Conservation (phyloP, 371 early-diverging fungal genomes). For the Saksenaea vasiformis region DNA sequence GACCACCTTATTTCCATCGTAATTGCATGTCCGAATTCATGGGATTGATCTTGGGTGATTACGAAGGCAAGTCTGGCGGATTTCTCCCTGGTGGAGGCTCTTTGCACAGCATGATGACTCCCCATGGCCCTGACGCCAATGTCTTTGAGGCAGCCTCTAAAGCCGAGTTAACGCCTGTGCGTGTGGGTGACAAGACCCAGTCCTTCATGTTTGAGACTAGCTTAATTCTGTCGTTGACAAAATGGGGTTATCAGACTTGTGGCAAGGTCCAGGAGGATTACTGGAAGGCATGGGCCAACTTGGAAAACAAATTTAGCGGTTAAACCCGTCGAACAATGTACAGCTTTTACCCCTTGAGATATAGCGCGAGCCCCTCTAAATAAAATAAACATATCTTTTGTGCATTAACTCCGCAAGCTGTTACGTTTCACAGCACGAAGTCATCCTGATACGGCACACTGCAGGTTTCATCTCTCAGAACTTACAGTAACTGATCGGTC, state of each 20-base stretch:
- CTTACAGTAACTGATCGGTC: no score
- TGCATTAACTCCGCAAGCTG: no score
- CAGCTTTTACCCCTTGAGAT: no score
- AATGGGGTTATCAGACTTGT: conserved; percentile 80
- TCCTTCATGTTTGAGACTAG: conserved; percentile 97
- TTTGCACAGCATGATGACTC: conserved; percentile 84
- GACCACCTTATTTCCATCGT: conserved; percentile 96
- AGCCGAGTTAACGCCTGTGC: conserved; percentile 75
- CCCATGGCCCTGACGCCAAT: conserved; percentile 92
- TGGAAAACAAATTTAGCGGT: conserved; percentile 54
- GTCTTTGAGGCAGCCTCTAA: conserved; percentile 79
- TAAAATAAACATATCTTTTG: no score
- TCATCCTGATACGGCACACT: no score
- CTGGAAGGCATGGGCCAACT: conserved; percentile 73
- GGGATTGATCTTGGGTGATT: conserved; percentile 90
- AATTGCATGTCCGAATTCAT: conserved; percentile 97
- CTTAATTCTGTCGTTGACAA: conserved; percentile 78
- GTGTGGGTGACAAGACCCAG: conserved; percentile 81
- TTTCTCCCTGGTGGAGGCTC: conserved; percentile 95
- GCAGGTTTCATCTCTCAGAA: no score
- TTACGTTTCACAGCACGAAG: no score
- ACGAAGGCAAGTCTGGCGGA: conserved; percentile 92
- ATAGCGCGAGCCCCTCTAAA: no score
- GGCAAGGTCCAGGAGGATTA: conserved; percentile 80
- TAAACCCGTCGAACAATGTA: not conserved